Evolutionary conservation across 768 basidiomycete genomes (phyloP).

Genomic region (Lyophyllum shimeji): DNA sequence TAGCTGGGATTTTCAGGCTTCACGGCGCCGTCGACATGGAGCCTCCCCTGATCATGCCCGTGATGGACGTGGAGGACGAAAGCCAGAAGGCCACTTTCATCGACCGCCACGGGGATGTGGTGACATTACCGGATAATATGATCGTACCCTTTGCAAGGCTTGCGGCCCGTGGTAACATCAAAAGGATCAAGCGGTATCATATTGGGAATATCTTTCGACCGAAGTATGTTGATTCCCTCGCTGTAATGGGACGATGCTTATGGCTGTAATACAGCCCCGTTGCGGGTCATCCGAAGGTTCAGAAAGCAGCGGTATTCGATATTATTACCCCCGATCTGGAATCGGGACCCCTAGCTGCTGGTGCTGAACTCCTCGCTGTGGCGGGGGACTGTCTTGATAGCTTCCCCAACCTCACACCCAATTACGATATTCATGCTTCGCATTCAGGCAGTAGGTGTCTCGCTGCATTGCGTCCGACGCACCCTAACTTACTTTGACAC

Average conservation of each 20-base stretch:
- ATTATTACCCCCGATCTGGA: constrained; percentile 76
- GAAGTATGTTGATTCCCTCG: constrained; percentile 42
- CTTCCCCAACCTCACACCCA: constrained; percentile 67
- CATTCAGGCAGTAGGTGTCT: constrained; percentile 66
- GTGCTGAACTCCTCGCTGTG: constrained; percentile 72
- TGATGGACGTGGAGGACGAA: constrained; percentile 60
- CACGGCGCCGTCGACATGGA: constrained; percentile 91
- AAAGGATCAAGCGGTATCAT: constrained; percentile 82
- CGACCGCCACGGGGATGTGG: constrained; percentile 77
- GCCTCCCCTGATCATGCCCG: constrained; percentile 81
- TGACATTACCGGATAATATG: constrained; percentile 70
- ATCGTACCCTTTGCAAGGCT: constrained; percentile 79
- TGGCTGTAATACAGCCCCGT: constrained; percentile 43
- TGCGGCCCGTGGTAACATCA: constrained; percentile 65
- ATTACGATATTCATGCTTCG: constrained; percentile 77
- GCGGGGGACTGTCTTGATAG: constrained; percentile 64
- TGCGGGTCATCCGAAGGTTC: constrained; percentile 70
- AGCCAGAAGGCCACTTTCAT: constrained; percentile 70
- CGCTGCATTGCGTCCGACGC: not conserved
- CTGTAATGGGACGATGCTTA: not conserved
- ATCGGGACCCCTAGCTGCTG: constrained; percentile 64
- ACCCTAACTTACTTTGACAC: not conserved
- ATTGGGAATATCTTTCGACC: constrained; percentile 72
- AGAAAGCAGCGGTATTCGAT: constrained; percentile 79
- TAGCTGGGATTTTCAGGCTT: constrained; percentile 76